Base-by-base conservation (phyloP, 768 basidiomycete species). In the Austroboletus eburneus region DNA sequence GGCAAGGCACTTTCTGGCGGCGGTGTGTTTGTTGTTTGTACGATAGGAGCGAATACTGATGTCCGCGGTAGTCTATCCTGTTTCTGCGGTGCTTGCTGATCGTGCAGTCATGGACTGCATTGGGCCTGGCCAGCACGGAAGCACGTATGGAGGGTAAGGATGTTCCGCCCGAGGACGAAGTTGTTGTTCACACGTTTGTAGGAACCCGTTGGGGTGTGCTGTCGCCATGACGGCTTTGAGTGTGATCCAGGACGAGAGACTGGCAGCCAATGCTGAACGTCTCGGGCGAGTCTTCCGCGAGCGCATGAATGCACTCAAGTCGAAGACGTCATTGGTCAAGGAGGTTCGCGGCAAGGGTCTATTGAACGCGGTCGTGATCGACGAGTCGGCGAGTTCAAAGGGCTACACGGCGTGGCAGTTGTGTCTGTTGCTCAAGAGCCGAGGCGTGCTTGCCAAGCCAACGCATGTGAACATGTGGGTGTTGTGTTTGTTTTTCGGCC, bases 1-100 rank as follows among this genome's bases (percentile, higher is more conserved):
- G 96, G 96, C 38, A 99, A 99, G 69, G 96, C 96, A 0, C 79
- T 99, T 7, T 95, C 93, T 4, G 95, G 96, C 22, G 96, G 96
- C 65, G 77, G 91, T 91, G 42, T 56, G 83, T 72, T 5, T 20
- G 40, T 54, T 32, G 21, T 32, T 17, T 52, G 23, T 46, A 42
- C 17, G n/a, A 27, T 63, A 39, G 59, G 24, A 38, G 34, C 29
- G n/a, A 33, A 10, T 10, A 10, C 25, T 10, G 24, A 32, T 43
- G 35, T 16, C 30, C 17, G 40, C 3, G 42, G 18, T 53, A 91
- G 89, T 97, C 49, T 97, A 96, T 66, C 95, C 96, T 36, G 94
- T 99, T 10, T 96, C 94, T 21, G 92, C 90, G 13, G 94, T 98
- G 17, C 78, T 99, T 25, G 86, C 94, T 16, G 83, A 91, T 66